Conservation (phyloP, 169 alveolate species). For the Plasmodium gonderi region DNA sequence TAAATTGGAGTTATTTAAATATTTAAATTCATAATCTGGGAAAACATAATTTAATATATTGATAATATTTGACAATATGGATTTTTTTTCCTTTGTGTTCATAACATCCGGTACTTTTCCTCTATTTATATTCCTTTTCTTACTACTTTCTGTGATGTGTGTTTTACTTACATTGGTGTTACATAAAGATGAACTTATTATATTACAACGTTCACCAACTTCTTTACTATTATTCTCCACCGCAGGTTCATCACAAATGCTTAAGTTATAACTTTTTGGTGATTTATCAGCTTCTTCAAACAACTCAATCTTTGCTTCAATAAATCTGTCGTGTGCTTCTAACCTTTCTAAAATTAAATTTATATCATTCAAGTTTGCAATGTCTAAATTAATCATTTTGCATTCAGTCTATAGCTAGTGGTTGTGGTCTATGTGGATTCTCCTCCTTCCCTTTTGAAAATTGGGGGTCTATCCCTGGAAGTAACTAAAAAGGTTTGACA, state of each 20-base stretch:
- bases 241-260: too few relatives aligned
- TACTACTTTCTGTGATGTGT: background rate
- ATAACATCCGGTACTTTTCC: slow-evolving; percentile 7
- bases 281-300: slow-evolving; percentile 41
- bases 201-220: too few relatives aligned
- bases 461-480: too few relatives aligned
- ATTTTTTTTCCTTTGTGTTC: slow-evolving; percentile 31
- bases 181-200: too few relatives aligned
- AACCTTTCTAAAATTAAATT: slow-evolving; percentile 54
- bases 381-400: slow-evolving; percentile 56
- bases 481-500: too few relatives aligned
- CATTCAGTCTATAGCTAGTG: background rate
- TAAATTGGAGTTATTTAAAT: slow-evolving; percentile 74
- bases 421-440: background rate
- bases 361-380: slow-evolving; percentile 41
- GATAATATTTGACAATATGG: slow-evolving; percentile 20
- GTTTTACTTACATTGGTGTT: background rate
- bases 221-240: too few relatives aligned
- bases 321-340: slow-evolving; percentile 64
- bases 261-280: background rate
- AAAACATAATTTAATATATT: slow-evolving; percentile 80
- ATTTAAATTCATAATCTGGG: slow-evolving; percentile 85
- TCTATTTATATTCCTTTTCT: background rate
- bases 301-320: slow-evolving; percentile 60
- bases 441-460: too few relatives aligned